phyloP scores from a whole-genome alignment of 257 asterid genomes.

The Handroanthus guayacan region DNA sequence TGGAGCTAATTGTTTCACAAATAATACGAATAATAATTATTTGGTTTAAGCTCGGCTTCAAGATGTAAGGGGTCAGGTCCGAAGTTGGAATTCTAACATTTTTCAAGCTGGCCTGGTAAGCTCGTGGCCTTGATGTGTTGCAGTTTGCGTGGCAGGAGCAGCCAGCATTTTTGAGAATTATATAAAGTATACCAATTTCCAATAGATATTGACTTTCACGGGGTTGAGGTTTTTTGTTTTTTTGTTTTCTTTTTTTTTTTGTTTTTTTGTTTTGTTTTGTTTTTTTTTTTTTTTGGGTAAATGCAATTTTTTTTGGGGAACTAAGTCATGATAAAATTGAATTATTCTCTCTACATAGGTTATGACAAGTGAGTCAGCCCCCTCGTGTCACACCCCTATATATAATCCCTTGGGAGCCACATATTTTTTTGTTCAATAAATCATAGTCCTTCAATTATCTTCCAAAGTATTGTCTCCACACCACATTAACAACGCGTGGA shows the following conservation, averaged over 20 bases:
- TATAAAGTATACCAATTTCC: too few species aligned
- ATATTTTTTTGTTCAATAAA: neutral
- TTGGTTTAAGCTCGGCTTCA: too few species aligned
- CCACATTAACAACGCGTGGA: too few species aligned
- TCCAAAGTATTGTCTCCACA: neutral
- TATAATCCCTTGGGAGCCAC: constrained; percentile 31
- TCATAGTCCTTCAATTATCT: neutral
- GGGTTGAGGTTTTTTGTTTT: neutral
- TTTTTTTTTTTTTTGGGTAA: too few species aligned
- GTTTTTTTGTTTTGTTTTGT: neutral
- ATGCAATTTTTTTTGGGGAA: constrained; percentile 7
- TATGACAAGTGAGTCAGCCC: constrained; percentile 39
- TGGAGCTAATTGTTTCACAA: too few species aligned
- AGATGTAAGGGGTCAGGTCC: too few species aligned
- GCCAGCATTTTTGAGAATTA: neutral
- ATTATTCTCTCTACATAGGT: constrained; percentile 5
- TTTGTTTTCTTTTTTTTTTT: too few species aligned
- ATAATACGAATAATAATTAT: too few species aligned
- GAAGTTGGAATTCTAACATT: too few species aligned
- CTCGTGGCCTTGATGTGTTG: too few species aligned
- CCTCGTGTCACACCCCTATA: constrained; percentile 26
- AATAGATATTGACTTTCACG: neutral
- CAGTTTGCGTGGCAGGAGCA: constrained; percentile 23
- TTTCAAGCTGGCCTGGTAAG: too few species aligned
- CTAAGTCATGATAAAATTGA: neutral